A percentile compares a stretch with the other conserved stretches of the same genome.
Evolutionary conservation across 352 stramenopile species (phyloP).

Genomic region (Globisporangium orthogonon): DNA sequence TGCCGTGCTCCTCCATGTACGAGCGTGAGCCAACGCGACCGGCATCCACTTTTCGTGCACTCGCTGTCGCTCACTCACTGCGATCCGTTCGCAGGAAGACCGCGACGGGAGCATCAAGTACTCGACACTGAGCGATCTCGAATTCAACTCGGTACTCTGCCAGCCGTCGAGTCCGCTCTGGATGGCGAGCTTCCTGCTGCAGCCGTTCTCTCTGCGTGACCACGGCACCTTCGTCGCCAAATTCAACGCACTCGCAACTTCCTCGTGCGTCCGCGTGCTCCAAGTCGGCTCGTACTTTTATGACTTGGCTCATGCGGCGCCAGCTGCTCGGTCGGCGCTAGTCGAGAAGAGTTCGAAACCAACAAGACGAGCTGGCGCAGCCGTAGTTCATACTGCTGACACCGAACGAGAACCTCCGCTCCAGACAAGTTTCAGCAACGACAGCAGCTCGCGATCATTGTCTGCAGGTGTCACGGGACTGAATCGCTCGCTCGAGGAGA

Average conservation of each 20-base stretch:
- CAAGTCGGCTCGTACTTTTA: slow-evolving; percentile 22
- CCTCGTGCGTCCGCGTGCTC: slow-evolving; percentile 39
- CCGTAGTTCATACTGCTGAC: not conserved
- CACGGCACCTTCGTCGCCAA: slow-evolving; percentile 49
- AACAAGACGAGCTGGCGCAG: not conserved
- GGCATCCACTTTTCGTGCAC: not conserved
- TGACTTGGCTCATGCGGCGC: slow-evolving; percentile 14
- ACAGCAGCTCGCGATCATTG: not conserved
- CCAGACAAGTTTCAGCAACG: not conserved
- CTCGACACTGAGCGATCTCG: slow-evolving; percentile 40
- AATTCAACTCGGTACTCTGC: slow-evolving; percentile 46
- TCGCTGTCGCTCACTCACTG: slow-evolving; percentile 6
- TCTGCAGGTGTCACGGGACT: not conserved
- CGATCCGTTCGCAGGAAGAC: slow-evolving; percentile 29
- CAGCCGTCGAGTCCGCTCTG: slow-evolving; percentile 39
- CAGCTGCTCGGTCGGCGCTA: not conserved
- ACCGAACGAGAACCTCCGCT: not conserved
- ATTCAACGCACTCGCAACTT: slow-evolving; percentile 32
- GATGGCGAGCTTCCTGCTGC: slow-evolving; percentile 36
- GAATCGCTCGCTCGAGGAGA: slow-evolving; percentile 24
- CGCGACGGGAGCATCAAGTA: slow-evolving; percentile 25
- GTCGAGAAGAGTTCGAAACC: not conserved
- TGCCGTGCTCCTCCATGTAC: slow-evolving; percentile 26
- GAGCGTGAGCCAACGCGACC: not conserved
- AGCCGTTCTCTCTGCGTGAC: slow-evolving; percentile 27